Evolutionary conservation across 1,139 yeast genomes (phyloP).

Genomic region (Kodamaea derodonti): DNA sequence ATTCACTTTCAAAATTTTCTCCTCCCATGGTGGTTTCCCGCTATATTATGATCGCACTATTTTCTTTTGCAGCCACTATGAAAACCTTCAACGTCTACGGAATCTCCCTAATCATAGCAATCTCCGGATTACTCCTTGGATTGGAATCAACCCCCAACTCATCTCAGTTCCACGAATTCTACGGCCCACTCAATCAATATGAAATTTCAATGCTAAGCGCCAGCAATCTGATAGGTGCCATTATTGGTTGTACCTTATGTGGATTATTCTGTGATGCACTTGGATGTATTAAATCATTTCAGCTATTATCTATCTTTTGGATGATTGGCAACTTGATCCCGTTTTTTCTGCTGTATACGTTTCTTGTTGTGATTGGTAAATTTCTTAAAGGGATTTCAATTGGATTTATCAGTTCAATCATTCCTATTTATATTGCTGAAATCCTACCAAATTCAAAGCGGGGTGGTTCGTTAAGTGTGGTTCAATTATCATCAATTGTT

Average conservation of each 20-base stretch:
- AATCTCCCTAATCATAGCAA: conserved; percentile 15
- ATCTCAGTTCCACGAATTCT: conserved; percentile 20
- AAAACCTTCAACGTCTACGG: conserved; percentile 6
- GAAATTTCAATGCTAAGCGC: conserved; percentile 27
- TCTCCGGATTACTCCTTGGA: conserved; percentile 31
- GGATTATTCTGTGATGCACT: conserved; percentile 28
- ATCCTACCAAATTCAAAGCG: conserved; percentile 20
- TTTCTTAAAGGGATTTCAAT: conserved; percentile 29
- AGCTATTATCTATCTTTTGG: conserved; percentile 27
- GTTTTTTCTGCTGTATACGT: conserved; percentile 23
- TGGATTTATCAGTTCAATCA: conserved; percentile 28
- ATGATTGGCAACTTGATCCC: conserved; percentile 22
- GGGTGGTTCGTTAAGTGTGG: conserved; percentile 22
- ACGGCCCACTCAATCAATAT: conserved; percentile 18
- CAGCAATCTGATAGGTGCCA: conserved; percentile 31
- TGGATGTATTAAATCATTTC: conserved; percentile 27
- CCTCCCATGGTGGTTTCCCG: too few relatives aligned
- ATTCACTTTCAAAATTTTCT: too few relatives aligned
- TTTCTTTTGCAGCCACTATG: too few relatives aligned
- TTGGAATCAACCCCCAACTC: conserved; percentile 27
- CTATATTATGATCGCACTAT: too few relatives aligned
- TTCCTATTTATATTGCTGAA: conserved; percentile 33
- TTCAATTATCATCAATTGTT: conserved; percentile 18
- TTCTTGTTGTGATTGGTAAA: conserved; percentile 26
- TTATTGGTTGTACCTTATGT: conserved; percentile 28